Evolutionary conservation across 495 filamentous ascomycete genomes (phyloP).

Genomic region (Corynascus novoguineensis): DNA sequence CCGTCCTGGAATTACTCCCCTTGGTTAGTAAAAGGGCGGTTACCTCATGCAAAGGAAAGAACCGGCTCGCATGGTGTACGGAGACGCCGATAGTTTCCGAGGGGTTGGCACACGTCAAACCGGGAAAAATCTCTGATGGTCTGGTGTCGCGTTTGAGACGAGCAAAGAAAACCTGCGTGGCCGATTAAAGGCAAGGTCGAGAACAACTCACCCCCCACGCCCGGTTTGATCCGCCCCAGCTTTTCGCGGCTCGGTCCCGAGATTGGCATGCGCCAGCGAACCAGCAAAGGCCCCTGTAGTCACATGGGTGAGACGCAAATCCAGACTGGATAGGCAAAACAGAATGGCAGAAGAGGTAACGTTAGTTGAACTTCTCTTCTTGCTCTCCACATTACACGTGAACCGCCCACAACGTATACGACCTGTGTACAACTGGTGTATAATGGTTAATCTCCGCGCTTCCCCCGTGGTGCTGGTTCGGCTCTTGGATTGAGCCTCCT

Average conservation of each 20-base stretch:
- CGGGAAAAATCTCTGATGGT: conserved; percentile 7
- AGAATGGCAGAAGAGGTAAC: neutral
- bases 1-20: conserved; percentile 2
- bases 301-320: conserved; percentile 8
- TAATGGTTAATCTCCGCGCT: conserved; percentile 8
- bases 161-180: neutral
- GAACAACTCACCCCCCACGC: conserved; percentile 4
- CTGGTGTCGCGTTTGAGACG: neutral
- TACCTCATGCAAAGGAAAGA: neutral
- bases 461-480: neutral
- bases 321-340: conserved; percentile 4
- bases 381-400: neutral
- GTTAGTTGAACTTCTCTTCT: neutral
- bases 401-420: too few species aligned
- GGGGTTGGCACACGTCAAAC: neutral
- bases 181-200: neutral
- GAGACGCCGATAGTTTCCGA: conserved; percentile 3
- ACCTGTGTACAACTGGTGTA: too few species aligned
- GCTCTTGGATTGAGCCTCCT: neutral
- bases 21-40: neutral
- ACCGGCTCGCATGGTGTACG: neutral
- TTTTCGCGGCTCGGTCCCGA: conserved; percentile 6
- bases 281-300: conserved; percentile 10
- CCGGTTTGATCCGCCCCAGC: conserved; percentile 10
- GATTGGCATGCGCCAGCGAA: conserved; percentile 4